phyloP scores from a whole-genome alignment of 179 eudicot genomes.

The Beta lomatogona region DNA sequence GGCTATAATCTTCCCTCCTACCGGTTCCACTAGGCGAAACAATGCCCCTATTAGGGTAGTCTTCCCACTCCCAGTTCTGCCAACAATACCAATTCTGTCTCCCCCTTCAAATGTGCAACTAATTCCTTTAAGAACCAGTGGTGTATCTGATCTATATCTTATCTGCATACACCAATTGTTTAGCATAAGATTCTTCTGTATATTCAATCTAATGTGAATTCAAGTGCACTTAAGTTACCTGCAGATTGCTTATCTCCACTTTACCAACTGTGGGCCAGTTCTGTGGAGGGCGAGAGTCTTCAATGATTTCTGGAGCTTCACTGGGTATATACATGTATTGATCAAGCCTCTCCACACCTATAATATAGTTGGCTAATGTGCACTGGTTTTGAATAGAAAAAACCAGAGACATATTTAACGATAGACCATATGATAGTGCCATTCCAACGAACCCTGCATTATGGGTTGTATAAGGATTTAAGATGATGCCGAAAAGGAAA shows the following conservation, averaged over 20 bases:
- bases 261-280: conserved; percentile 72
- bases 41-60: conserved; percentile 77
- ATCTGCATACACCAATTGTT: conserved; percentile 39
- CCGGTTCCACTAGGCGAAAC: conserved; percentile 77
- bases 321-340: conserved; percentile 81
- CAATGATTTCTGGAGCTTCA: conserved; percentile 72
- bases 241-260: conserved; percentile 71
- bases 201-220: neutral
- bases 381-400: conserved; percentile 67
- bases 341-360: conserved; percentile 76
- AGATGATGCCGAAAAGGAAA: neutral
- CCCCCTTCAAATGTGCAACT: conserved; percentile 85
- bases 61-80: conserved; percentile 89
- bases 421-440: conserved; percentile 82
- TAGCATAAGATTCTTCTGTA: neutral
- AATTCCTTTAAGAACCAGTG: conserved; percentile 73
- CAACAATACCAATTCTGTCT: conserved; percentile 81
- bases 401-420: conserved; percentile 63
- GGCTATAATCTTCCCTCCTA: conserved; percentile 62
- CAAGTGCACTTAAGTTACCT: conserved; percentile 38
- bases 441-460: conserved; percentile 75
- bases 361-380: conserved; percentile 59
- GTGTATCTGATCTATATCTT: conserved; percentile 65
- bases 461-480: neutral
- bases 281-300: conserved; percentile 55